Evolutionary conservation across 176 grass and related monocot species (phyloP).

Genomic region (Carex scoparia): DNA sequence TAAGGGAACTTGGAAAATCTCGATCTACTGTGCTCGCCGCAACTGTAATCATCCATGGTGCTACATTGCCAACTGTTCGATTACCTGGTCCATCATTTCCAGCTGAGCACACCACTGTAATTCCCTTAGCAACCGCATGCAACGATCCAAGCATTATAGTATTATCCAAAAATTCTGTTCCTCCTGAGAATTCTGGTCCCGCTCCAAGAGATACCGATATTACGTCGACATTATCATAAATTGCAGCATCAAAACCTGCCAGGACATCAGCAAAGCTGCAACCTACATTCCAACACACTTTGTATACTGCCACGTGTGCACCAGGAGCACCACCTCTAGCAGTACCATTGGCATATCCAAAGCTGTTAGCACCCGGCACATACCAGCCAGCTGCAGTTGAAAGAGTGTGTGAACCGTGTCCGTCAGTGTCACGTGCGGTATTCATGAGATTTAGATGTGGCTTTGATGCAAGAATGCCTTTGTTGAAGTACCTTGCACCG

Average conservation of each 20-base stretch:
- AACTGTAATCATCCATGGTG: conserved; percentile 77
- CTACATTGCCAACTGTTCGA: conserved; percentile 40
- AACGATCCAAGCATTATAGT: conserved; percentile 53
- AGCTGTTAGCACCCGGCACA: conserved; percentile 50
- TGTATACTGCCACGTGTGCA: conserved; percentile 59
- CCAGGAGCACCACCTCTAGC: conserved; percentile 62
- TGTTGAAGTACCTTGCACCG: conserved; percentile 58
- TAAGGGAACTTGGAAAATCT: conserved; percentile 49
- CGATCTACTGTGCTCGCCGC: conserved; percentile 73
- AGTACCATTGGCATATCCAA: conserved; percentile 57
- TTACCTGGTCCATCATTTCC: conserved; percentile 49
- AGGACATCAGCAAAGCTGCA: conserved; percentile 59
- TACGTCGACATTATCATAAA: conserved; percentile 62
- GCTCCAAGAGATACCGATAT: conserved; percentile 60
- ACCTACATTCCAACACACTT: conserved; percentile 43
- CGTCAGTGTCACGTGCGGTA: conserved; percentile 57
- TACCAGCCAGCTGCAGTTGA: conserved; percentile 59
- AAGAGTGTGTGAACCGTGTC: conserved; percentile 84
- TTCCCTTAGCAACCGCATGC: conserved; percentile 44
- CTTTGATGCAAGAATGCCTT: conserved; percentile 14
- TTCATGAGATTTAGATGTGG: not conserved
- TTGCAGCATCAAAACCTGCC: conserved; percentile 63
- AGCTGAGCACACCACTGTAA: conserved; percentile 60
- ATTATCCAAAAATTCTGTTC: conserved; percentile 20
- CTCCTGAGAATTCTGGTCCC: conserved; percentile 3